These are phyloP conservation scores for Mycena alexandri DNA, from an alignment of 768 basidiomycete genomes.

Conservation along the genomic window DNA sequence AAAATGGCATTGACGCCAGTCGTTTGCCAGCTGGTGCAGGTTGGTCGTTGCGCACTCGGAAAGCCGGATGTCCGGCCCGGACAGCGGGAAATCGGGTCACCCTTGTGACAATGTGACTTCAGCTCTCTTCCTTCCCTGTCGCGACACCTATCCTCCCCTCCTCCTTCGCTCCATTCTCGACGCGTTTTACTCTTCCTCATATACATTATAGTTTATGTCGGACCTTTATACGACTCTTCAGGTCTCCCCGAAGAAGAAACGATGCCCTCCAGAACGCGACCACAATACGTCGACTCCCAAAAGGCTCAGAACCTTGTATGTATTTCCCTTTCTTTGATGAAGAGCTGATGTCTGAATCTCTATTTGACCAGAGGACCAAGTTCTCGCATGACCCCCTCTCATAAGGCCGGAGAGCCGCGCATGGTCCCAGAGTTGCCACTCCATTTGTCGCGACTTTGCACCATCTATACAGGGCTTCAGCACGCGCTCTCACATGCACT, in stretches of 20 bases:
- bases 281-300: slow-evolving; percentile 77
- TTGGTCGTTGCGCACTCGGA: too few species aligned
- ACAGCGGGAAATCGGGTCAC: too few species aligned
- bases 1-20: too few species aligned
- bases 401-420: slow-evolving; percentile 29
- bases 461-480: slow-evolving; percentile 78
- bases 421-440: slow-evolving; percentile 57
- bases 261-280: slow-evolving; percentile 64
- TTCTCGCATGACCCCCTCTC: slow-evolving; percentile 54
- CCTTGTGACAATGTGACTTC: slow-evolving; percentile 16
- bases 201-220: slow-evolving; percentile 56
- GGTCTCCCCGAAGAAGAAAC: slow-evolving; percentile 80
- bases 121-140: background rate
- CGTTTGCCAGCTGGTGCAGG: too few species aligned
- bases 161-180: slow-evolving; percentile 26
- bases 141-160: slow-evolving; percentile 35
- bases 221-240: slow-evolving; percentile 72
- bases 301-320: slow-evolving; percentile 68
- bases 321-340: slow-evolving; percentile 41
- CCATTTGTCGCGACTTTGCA: slow-evolving; percentile 71
- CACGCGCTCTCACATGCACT: slow-evolving; percentile 89
- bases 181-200: slow-evolving; percentile 37
- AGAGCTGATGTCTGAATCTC: background rate
- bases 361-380: slow-evolving; percentile 48
- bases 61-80: too few species aligned